Conservation (phyloP, 2,329 filamentous ascomycete species). For the Penicillium olsonii region DNA sequence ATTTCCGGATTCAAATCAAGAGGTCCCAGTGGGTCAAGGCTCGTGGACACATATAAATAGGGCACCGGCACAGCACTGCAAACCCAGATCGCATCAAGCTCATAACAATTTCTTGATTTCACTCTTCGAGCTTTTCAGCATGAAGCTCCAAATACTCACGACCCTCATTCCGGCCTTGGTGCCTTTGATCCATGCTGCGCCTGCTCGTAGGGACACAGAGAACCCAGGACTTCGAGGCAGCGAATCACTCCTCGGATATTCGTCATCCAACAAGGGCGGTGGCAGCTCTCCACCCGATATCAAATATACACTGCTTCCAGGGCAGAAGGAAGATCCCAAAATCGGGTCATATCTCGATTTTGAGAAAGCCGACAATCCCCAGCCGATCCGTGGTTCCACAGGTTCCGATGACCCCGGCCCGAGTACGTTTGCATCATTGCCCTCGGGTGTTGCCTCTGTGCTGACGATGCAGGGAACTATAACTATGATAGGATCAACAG, state of each 20-base stretch:
- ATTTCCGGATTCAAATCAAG: no score
- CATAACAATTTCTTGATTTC: neutral
- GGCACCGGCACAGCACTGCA: neutral
- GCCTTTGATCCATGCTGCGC: slow-evolving; percentile 24
- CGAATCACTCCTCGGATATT: slow-evolving; percentile 41
- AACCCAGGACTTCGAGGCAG: slow-evolving; percentile 34
- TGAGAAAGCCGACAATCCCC: slow-evolving; percentile 52
- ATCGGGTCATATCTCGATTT: slow-evolving; percentile 59
- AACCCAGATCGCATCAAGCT: neutral
- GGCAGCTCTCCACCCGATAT: slow-evolving; percentile 39
- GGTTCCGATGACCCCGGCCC: slow-evolving; percentile 58
- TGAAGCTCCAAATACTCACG: slow-evolving; percentile 13
- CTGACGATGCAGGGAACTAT: slow-evolving; percentile 39
- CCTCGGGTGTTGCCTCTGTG: no score
- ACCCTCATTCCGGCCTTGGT: slow-evolving; percentile 9
- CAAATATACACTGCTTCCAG: slow-evolving; percentile 48
- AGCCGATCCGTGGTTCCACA: slow-evolving; percentile 56
- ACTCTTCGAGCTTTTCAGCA: neutral
- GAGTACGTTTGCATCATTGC: slow-evolving; percentile 29
- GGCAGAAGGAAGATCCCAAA: slow-evolving; percentile 53
- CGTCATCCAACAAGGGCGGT: slow-evolving; percentile 36
- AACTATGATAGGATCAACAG: slow-evolving; percentile 57
- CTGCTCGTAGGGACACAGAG: slow-evolving; percentile 15
- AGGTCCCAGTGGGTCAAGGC: neutral
- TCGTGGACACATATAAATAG: neutral